Percentiles rank a stretch among this genome's conserved stretches.
Evolutionary conservation across 768 basidiomycete genomes (phyloP).

Genomic region (Lentinus brumalis): DNA sequence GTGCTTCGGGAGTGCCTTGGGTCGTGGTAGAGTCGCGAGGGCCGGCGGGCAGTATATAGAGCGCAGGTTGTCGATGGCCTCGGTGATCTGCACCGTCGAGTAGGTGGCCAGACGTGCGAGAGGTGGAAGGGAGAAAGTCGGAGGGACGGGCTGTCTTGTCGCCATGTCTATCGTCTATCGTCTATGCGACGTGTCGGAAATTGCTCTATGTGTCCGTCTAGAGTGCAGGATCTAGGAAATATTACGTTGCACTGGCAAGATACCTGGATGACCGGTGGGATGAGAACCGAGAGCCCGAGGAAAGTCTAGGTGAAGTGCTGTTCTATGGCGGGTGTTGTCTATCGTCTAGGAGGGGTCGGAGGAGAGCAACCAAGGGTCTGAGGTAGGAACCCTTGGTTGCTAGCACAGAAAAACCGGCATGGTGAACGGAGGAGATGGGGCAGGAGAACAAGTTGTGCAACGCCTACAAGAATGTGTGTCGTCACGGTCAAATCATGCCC

Average conservation of each 20-base stretch:
- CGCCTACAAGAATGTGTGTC: slow-evolving; percentile 11
- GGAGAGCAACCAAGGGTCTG: slow-evolving; percentile 38
- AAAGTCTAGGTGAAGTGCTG: slow-evolving; percentile 5
- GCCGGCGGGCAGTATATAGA: slow-evolving; percentile 52
- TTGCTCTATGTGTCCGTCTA: slow-evolving; percentile 18
- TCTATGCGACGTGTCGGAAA: neutral
- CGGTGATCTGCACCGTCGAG: slow-evolving; percentile 39
- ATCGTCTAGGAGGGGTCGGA: slow-evolving; percentile 25
- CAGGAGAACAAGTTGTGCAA: slow-evolving; percentile 7
- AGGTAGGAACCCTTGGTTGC: slow-evolving; percentile 46
- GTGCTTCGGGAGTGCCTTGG: slow-evolving; percentile 27
- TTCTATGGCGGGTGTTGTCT: slow-evolving; percentile 33
- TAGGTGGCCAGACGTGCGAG: slow-evolving; percentile 45
- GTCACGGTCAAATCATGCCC: slow-evolving; percentile 12
- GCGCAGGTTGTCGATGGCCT: slow-evolving; percentile 47
- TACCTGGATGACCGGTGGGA: slow-evolving; percentile 4
- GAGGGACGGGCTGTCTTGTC: slow-evolving; percentile 32
- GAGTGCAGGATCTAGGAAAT: neutral
- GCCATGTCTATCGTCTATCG: slow-evolving; percentile 11
- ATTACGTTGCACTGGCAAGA: neutral
- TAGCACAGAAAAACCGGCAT: slow-evolving; percentile 59
- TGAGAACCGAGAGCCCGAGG: slow-evolving; percentile 3
- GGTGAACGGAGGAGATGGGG: slow-evolving; percentile 20
- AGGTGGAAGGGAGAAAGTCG: slow-evolving; percentile 58
- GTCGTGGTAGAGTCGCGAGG: slow-evolving; percentile 24